These are phyloP conservation scores for Clonostachys sp. DNA, from an alignment of 2,329 filamentous ascomycete genomes.

Conservation along the genomic window DNA sequence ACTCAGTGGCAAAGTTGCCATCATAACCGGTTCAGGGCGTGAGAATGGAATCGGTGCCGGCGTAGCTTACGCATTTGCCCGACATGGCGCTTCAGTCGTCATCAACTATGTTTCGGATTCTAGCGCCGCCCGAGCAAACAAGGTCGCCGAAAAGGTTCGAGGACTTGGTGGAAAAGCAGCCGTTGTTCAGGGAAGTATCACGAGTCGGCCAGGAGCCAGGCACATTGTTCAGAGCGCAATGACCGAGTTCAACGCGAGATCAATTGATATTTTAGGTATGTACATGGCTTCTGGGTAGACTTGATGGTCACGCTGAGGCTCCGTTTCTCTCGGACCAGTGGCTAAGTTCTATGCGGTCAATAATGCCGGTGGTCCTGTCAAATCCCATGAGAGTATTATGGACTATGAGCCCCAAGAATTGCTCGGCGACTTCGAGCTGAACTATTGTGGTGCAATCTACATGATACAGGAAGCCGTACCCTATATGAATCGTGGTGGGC, in stretches of 20 bases:
- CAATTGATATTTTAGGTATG: slow-evolving; percentile 34
- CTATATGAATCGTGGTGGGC: slow-evolving; percentile 25
- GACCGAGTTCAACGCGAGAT: slow-evolving; percentile 20
- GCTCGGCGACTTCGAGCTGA: slow-evolving; percentile 19
- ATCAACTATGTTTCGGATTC: slow-evolving; percentile 33
- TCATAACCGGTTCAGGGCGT: slow-evolving; percentile 37
- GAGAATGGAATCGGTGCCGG: slow-evolving; percentile 38
- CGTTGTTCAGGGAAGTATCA: slow-evolving; percentile 24
- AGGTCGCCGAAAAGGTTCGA: slow-evolving; percentile 12
- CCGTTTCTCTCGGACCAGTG: too few relatives aligned
- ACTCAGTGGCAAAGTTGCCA: slow-evolving; percentile 32
- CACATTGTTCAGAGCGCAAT: slow-evolving; percentile 26
- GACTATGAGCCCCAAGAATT: slow-evolving; percentile 14
- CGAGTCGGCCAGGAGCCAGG: slow-evolving; percentile 19
- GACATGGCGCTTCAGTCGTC: slow-evolving; percentile 31
- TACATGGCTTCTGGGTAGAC: background rate
- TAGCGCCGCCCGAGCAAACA: slow-evolving; percentile 17
- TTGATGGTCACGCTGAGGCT: too few relatives aligned
- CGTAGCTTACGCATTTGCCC: slow-evolving; percentile 31
- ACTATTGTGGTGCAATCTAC: slow-evolving; percentile 26
- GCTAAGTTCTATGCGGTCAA: slow-evolving; percentile 21
- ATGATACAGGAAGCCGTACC: slow-evolving; percentile 22
- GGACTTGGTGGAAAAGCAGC: slow-evolving; percentile 16
- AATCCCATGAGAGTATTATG: slow-evolving; percentile 6
- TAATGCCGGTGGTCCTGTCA: slow-evolving; percentile 22